Evolutionary conservation across 2,329 filamentous ascomycete species (phyloP).

Genomic region (Trichoderma gracile): DNA sequence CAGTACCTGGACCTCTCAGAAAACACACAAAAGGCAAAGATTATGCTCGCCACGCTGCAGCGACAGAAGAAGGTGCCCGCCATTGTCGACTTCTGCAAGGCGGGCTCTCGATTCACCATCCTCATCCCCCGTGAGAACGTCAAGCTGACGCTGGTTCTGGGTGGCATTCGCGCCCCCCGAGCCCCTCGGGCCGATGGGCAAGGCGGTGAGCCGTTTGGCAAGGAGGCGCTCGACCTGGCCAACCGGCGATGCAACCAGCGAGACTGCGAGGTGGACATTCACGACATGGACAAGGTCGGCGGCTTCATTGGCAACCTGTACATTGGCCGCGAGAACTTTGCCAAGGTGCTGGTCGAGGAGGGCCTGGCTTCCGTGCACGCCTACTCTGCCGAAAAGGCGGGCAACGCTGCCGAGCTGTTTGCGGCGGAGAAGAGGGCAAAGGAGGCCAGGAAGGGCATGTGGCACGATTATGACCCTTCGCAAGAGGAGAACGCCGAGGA

Average conservation of each 20-base stretch:
- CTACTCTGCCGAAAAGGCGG: conserved; percentile 94
- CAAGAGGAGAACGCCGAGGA: conserved; percentile 69
- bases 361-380: conserved; percentile 88
- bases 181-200: conserved; percentile 74
- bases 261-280: conserved; percentile 92
- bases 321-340: conserved; percentile 93
- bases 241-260: conserved; percentile 87
- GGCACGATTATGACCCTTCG: conserved; percentile 92
- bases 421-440: conserved; percentile 88
- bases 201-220: conserved; percentile 89
- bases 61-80: conserved; percentile 91
- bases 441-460: conserved; percentile 81
- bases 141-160: conserved; percentile 92
- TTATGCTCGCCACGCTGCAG: conserved; percentile 83
- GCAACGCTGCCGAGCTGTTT: conserved; percentile 83
- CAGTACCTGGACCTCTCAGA: conserved; percentile 89
- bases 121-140: conserved; percentile 89
- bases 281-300: conserved; percentile 93
- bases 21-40: conserved; percentile 90
- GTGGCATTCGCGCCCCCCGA: conserved; percentile 85
- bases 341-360: conserved; percentile 90
- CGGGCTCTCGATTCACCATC: conserved; percentile 91
- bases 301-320: conserved; percentile 96
- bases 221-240: conserved; percentile 91
- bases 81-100: conserved; percentile 95